Evolutionary conservation across 495 filamentous ascomycete genomes (phyloP).

Genomic region (Choiromyces venosus): DNA sequence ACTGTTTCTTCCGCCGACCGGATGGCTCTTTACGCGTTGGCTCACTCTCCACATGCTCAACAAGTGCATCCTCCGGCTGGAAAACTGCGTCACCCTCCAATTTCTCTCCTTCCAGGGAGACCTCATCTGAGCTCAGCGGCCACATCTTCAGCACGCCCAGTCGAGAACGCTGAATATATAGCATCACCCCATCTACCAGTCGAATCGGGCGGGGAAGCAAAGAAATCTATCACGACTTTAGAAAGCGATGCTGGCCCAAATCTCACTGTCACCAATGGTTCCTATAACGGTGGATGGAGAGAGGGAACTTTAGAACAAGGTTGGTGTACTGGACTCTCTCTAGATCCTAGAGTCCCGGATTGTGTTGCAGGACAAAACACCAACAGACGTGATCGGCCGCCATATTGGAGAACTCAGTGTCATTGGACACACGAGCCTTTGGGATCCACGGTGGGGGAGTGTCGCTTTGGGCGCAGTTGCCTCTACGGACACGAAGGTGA

Average conservation of each 20-base stretch:
- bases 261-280: too few relatives aligned
- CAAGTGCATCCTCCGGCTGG: background rate
- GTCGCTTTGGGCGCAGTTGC: background rate
- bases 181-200: background rate
- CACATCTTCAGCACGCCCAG: background rate
- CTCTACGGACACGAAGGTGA: background rate
- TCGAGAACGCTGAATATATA: background rate
- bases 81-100: fast-evolving
- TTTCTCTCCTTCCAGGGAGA: background rate
- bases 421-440: background rate
- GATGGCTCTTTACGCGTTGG: background rate
- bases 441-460: background rate
- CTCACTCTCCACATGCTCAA: background rate
- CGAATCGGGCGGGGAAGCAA: too few relatives aligned
- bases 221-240: too few relatives aligned
- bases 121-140: background rate
- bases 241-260: too few relatives aligned
- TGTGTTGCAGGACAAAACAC: background rate
- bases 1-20: background rate
- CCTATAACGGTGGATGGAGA: too few relatives aligned
- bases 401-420: background rate
- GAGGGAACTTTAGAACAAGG: too few relatives aligned
- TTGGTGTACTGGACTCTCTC: too few relatives aligned
- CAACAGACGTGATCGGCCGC: background rate
- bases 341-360: background rate